Base-by-base conservation (phyloP, 768 basidiomycete genomes). In the Pisolithus tinctorius region DNA sequence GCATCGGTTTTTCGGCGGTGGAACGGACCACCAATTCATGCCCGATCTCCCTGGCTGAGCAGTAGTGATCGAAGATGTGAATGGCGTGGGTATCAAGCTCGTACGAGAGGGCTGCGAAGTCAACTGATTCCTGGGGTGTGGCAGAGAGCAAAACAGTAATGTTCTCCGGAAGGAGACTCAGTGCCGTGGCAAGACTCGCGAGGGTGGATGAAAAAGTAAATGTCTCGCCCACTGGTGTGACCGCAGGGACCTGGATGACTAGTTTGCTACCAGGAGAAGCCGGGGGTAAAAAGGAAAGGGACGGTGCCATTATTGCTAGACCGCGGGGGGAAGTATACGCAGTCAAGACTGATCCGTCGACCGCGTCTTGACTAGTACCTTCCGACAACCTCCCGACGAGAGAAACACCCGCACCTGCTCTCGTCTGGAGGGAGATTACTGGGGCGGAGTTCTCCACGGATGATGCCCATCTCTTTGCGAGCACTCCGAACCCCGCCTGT, bases 1-100 rank as follows among this genome's bases (percentile, higher is more conserved):
- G 49, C 50, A 55, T 55, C 39, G 65, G 50, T 20, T 65, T 56
- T 23, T 70, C 69, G 0, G 64, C 54, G 4, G 67, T 56, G 14
- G 75, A 59, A 2, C 76, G 49, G 8, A 74, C 74, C 26, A 67
- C 59, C 36, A 82, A 68, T 31, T 74, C 61, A 49, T 83, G 78
- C 2, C 87, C 82, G 31, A 80, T 71, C 69, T 98, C 93, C 25
- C 95, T 84, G 31, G 84, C 75, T 30, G 83, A 76, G 54, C 82
- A 81, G 62, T 88, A 77, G 59, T 95, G 89, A 67, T 98, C 93
- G 63, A 98, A 93, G 39, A 97, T 71, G 66, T 97, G 93, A 50
- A 93, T 77, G 51, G 89, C 83, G 67, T 95, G 90, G 39, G 71
- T 77, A 14, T 76, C 74, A 46, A 88, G 68, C 52, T 74, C 76